These are phyloP conservation scores for Phaeosphaeria sp. DNA, from an alignment of 2,329 filamentous ascomycete genomes.

Conservation along the genomic window DNA sequence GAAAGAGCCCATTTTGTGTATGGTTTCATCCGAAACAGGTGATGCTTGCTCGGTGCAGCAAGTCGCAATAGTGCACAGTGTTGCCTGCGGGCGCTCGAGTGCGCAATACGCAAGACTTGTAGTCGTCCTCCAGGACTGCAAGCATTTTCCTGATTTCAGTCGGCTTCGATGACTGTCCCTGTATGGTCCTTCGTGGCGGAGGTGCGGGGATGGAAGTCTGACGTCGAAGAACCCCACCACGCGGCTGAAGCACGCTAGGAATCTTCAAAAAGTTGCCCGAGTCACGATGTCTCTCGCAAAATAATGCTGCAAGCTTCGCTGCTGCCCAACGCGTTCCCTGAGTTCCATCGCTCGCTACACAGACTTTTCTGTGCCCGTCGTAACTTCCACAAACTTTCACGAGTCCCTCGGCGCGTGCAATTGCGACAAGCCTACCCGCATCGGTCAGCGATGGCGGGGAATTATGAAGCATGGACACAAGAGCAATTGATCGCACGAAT, in stretches of 20 bases:
- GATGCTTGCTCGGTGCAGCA: background rate
- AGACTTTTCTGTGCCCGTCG: conserved; percentile 36
- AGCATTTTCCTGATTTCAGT: background rate
- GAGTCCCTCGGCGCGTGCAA: conserved; percentile 32
- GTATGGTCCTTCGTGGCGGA: background rate
- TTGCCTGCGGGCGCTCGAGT: background rate
- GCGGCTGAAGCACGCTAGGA: conserved; percentile 23
- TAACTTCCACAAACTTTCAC: conserved; percentile 43
- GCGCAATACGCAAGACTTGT: background rate
- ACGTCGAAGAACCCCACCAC: background rate
- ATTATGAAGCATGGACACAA: conserved; percentile 43
- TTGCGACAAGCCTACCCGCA: conserved; percentile 17
- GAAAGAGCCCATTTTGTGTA: background rate
- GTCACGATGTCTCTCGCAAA: conserved; percentile 22
- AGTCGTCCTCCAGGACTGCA: background rate
- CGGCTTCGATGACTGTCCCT: background rate
- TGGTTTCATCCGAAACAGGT: background rate
- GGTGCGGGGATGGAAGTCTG: background rate
- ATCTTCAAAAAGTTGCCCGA: conserved; percentile 35
- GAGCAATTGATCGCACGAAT: conserved; percentile 44
- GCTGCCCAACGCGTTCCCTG: conserved; percentile 36
- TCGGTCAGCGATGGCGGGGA: conserved; percentile 28
- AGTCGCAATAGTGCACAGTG: background rate
- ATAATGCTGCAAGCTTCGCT: conserved; percentile 34
- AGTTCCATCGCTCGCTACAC: conserved; percentile 33